Base-by-base conservation (phyloP, 257 asterid genomes). In the Paraleonurus japonicus region DNA sequence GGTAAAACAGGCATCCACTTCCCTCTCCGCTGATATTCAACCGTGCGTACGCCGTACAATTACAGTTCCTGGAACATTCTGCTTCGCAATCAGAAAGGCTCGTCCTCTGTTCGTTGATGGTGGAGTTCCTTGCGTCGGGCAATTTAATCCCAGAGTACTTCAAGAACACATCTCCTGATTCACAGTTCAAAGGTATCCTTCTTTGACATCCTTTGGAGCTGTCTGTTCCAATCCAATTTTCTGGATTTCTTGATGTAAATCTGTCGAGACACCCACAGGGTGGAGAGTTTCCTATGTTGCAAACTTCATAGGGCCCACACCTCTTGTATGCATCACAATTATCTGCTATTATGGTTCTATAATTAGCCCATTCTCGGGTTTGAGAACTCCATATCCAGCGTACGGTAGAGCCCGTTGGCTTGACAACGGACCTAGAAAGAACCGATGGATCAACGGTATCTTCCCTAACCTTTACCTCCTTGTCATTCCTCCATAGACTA, bases 1-100 rank as follows among this genome's bases (percentile, higher is more conserved):
- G 60, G 28, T 53, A 51, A 20, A 17, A 51, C 11, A 51, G 24
- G 58, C 58, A 51, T 2, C 58, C 58, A 19, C 58, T 51, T 2
- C 37, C 75, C 80, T 76, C 23, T 80, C 81, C n/a, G 5, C 75
- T 60, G 7, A 48, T 17, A 48, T 48, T 7, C 55, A 48, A n/a
- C 55, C n/a, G 23, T 48, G 55, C 8, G 9, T 48, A 48, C 55
- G 55, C 55, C 23, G 4, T 17, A 48, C 55, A 48, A 17, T 6
- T 0, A 48, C 55, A 48, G 10, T n/a, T n/a, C 23, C 23, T 48
- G 0, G 9, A 16, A 6, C 55, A 48, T 17, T n/a, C 23, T 16
- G 8, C 55, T 16, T 50, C 13, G 13, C 53, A 45, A 5, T 45
- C 53, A 13, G 20, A 3, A 4, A 45, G 20, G 19, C 20, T n/a